A percentile compares a stretch with the other conserved stretches of the same genome.
These are phyloP conservation scores for Clonostachys sp. DNA, from an alignment of 2,329 filamentous ascomycete genomes.

Conservation along the genomic window DNA sequence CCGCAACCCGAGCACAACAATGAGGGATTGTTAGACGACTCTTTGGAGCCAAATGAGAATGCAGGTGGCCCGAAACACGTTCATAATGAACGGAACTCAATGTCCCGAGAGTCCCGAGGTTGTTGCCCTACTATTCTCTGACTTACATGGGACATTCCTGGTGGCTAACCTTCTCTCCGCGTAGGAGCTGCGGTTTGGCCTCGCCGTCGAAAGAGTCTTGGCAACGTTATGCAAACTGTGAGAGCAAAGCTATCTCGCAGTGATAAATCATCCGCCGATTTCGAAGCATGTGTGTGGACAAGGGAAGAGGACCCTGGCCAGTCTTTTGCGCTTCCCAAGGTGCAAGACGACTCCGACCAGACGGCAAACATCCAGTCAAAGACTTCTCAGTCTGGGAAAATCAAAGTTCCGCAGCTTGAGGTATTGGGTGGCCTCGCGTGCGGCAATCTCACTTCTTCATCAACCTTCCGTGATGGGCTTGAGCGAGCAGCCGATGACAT, in stretches of 20 bases:
- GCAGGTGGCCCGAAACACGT: too few relatives aligned
- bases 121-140: not conserved
- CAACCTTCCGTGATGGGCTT: conserved; percentile 18
- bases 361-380: not conserved
- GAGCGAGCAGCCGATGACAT: conserved; percentile 21
- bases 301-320: too few relatives aligned
- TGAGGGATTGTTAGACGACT: too few relatives aligned
- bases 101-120: too few relatives aligned
- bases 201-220: conserved; percentile 17
- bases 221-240: conserved; percentile 18
- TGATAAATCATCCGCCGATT: not conserved
- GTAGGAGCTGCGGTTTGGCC: conserved; percentile 4
- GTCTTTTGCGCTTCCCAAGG: too few relatives aligned
- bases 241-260: conserved; percentile 14
- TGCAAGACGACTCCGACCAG: not conserved
- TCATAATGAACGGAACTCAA: too few relatives aligned
- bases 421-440: conserved; percentile 15
- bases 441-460: conserved; percentile 14
- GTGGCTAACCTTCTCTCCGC: not conserved
- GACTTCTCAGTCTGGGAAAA: not conserved
- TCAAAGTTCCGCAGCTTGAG: conserved; percentile 18
- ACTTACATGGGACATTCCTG: not conserved
- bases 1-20: too few relatives aligned
- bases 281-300: not conserved
- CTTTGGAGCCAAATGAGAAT: too few relatives aligned